Percentiles rank a stretch among this genome's conserved stretches.
These are phyloP conservation scores for Golubevia sp. DNA, from an alignment of 1,284 basidiomycete species.

Conservation along the genomic window DNA sequence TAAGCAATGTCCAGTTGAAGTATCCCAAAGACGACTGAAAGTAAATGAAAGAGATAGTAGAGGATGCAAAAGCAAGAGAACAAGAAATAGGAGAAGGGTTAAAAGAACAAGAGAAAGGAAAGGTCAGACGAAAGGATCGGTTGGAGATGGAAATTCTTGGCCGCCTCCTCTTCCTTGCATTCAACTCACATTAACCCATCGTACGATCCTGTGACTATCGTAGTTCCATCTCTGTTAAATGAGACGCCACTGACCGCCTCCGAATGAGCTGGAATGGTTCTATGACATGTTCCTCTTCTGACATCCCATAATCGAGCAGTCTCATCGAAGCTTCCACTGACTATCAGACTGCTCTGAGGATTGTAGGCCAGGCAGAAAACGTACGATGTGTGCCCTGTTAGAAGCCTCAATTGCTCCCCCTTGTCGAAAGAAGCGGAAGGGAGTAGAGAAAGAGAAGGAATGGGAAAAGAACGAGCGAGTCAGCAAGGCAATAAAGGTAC, in stretches of 20 bases:
- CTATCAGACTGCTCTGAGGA: slow-evolving; percentile 82
- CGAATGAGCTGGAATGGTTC: slow-evolving; percentile 78
- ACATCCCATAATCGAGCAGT: slow-evolving; percentile 94
- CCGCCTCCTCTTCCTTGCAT: too few relatives aligned
- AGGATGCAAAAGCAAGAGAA: too few relatives aligned
- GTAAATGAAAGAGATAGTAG: not conserved
- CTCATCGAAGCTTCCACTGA: slow-evolving; percentile 92
- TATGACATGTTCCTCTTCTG: slow-evolving; percentile 70
- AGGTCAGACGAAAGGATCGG: not conserved
- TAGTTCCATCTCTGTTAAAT: slow-evolving; percentile 91
- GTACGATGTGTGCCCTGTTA: slow-evolving; percentile 86
- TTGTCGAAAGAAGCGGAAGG: too few relatives aligned
- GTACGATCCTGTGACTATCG: slow-evolving; percentile 90
- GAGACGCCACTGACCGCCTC: slow-evolving; percentile 92
- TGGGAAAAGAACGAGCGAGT: too few relatives aligned
- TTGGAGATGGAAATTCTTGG: not conserved
- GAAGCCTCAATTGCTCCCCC: too few relatives aligned
- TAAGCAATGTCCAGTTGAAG: slow-evolving; percentile 42
- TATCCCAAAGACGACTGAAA: slow-evolving; percentile 49
- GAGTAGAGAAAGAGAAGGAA: too few relatives aligned
- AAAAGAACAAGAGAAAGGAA: not conserved
- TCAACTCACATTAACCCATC: slow-evolving; percentile 93
- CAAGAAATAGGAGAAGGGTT: too few relatives aligned
- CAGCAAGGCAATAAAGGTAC: too few relatives aligned
- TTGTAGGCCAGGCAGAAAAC: slow-evolving; percentile 92